Conservation (phyloP, 495 filamentous ascomycete species). For the Trichoderma virens region DNA sequence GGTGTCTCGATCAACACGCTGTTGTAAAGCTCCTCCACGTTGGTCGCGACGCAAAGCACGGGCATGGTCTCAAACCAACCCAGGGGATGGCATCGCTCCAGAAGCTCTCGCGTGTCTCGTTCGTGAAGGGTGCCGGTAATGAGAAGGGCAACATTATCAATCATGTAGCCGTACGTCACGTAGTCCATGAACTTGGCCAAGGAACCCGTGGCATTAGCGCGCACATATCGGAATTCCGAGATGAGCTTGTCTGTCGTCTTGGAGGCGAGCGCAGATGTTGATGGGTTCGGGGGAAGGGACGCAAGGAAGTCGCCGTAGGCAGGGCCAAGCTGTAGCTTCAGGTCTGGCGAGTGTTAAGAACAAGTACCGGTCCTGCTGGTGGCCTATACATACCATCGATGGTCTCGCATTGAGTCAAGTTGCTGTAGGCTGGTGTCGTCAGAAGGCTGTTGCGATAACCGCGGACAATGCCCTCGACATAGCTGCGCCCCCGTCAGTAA, state of each 20-base stretch:
- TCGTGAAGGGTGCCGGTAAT: slow-evolving; percentile 98
- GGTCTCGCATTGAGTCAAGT: slow-evolving; percentile 96
- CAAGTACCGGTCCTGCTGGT: background rate
- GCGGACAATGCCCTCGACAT: slow-evolving; percentile 92
- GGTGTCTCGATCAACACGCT: slow-evolving; percentile 95
- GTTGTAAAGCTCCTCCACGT: slow-evolving; percentile 98
- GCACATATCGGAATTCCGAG: slow-evolving; percentile 91
- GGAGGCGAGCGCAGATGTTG: slow-evolving; percentile 87
- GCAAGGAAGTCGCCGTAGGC: slow-evolving; percentile 97
- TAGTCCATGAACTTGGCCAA: slow-evolving; percentile 94
- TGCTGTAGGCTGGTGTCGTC: slow-evolving; percentile 84
- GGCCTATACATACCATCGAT: slow-evolving; percentile 70
- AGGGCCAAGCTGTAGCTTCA: slow-evolving; percentile 93
- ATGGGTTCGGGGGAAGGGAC: slow-evolving; percentile 90
- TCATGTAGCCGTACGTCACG: slow-evolving; percentile 99
- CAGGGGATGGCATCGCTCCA: slow-evolving; percentile 93
- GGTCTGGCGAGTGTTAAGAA: slow-evolving; percentile 50
- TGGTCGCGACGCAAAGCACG: slow-evolving; percentile 92
- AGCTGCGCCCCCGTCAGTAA: slow-evolving; percentile 41
- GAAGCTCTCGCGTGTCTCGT: slow-evolving; percentile 88
- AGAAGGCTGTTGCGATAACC: slow-evolving; percentile 94
- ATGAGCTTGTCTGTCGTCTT: slow-evolving; percentile 98
- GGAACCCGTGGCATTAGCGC: slow-evolving; percentile 83
- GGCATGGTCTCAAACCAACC: slow-evolving; percentile 99
- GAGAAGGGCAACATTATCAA: slow-evolving; percentile 96